These are phyloP conservation scores for Brasilioporus rufonigricans DNA, from an alignment of 768 basidiomycete genomes.

Conservation along the genomic window DNA sequence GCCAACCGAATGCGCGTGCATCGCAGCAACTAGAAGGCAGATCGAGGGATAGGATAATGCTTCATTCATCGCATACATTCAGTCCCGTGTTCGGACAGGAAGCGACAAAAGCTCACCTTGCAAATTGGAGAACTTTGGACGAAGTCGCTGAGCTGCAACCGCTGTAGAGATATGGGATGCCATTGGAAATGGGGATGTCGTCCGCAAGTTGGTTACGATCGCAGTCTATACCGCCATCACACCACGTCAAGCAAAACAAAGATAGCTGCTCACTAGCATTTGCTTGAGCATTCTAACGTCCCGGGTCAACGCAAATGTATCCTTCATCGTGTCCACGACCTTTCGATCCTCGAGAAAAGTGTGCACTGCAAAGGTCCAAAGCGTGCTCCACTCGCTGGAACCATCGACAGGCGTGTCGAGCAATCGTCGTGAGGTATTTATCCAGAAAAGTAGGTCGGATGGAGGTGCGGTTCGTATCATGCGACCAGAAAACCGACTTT, in stretches of 20 bases:
- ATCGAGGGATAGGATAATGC: constrained; percentile 75
- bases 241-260: not conserved
- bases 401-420: constrained; percentile 35
- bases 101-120: constrained; percentile 41
- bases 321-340: constrained; percentile 47
- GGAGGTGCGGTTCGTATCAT: constrained; percentile 77
- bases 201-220: constrained; percentile 44
- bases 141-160: constrained; percentile 52
- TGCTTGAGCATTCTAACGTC: constrained; percentile 59
- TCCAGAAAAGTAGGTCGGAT: constrained; percentile 46
- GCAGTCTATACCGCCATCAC: constrained; percentile 38
- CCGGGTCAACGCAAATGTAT: constrained; percentile 58
- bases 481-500: constrained; percentile 94
- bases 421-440: constrained; percentile 44
- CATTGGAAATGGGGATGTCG: constrained; percentile 53
- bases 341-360: constrained; percentile 50
- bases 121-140: constrained; percentile 51
- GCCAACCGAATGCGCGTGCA: constrained; percentile 74
- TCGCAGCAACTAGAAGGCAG: constrained; percentile 82
- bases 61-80: constrained; percentile 27
- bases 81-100: not conserved
- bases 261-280: constrained; percentile 52
- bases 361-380: constrained; percentile 61
- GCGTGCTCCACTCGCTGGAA: constrained; percentile 50
- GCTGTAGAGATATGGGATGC: constrained; percentile 42